These are phyloP conservation scores for Ganoderma meredithae DNA, from an alignment of 1,284 basidiomycete species.

Conservation along the genomic window DNA sequence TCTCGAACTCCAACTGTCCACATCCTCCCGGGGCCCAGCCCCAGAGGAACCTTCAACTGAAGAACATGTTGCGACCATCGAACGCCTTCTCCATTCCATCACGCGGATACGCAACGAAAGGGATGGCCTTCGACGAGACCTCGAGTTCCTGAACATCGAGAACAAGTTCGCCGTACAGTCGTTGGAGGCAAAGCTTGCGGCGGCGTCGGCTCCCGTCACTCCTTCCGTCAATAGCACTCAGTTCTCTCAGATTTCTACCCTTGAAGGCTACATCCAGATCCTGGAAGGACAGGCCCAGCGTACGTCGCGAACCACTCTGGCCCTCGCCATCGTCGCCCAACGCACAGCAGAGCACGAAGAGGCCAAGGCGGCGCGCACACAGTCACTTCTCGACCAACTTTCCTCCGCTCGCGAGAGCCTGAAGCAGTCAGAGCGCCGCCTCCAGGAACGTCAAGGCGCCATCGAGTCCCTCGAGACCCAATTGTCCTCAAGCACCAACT, in stretches of 20 bases:
- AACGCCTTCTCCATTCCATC: constrained; percentile 66
- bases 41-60: constrained; percentile 22
- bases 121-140: constrained; percentile 67
- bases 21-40: constrained; percentile 16
- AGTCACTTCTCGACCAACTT: constrained; percentile 17
- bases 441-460: constrained; percentile 19
- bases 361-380: constrained; percentile 20
- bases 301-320: constrained; percentile 24
- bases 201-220: constrained; percentile 26
- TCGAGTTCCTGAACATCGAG: constrained; percentile 79
- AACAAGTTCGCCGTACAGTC: constrained; percentile 70
- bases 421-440: constrained; percentile 8
- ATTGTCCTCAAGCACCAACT: constrained; percentile 28
- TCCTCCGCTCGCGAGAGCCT: constrained; percentile 21
- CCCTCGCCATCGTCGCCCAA: constrained; percentile 34
- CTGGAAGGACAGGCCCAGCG: constrained; percentile 40
- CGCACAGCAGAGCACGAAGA: constrained; percentile 27
- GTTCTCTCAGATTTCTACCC: constrained; percentile 24
- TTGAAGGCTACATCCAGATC: constrained; percentile 20
- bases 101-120: constrained; percentile 75
- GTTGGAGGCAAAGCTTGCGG: constrained; percentile 56
- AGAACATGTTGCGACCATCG: constrained; percentile 45
- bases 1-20: constrained; percentile 32
- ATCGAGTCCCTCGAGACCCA: constrained; percentile 19
- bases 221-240: constrained; percentile 23